phyloP scores from a whole-genome alignment of 768 basidiomycete species.

The Lactarius sp. region DNA sequence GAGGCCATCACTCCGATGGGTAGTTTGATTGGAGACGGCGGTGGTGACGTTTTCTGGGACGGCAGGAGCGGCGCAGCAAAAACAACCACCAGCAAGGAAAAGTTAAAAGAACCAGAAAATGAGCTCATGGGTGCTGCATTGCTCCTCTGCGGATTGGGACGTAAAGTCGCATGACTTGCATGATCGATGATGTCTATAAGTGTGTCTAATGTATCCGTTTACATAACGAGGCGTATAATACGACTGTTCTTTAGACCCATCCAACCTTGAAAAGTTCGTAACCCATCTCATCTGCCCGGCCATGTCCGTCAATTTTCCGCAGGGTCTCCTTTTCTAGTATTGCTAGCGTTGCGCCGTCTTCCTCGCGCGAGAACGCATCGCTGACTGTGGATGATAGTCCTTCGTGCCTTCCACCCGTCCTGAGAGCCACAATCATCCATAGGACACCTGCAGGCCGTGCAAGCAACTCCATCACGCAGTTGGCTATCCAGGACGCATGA shows the following conservation, averaged over 20 bases:
- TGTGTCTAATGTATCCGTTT: constrained; percentile 21
- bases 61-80: not conserved
- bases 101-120: not conserved
- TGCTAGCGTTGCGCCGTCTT: constrained; percentile 33
- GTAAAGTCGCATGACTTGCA: constrained; percentile 38
- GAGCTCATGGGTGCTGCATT: constrained; percentile 21
- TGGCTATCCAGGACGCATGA: constrained; percentile 65
- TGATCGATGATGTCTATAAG: constrained; percentile 29
- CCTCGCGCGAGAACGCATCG: constrained; percentile 41
- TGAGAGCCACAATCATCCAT: constrained; percentile 68
- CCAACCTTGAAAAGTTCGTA: constrained; percentile 69
- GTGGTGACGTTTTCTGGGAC: constrained; percentile 7
- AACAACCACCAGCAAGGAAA: not conserved
- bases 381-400: constrained; percentile 55
- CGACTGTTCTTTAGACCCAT: constrained; percentile 41
- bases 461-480: constrained; percentile 53
- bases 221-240: constrained; percentile 33
- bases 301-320: constrained; percentile 48
- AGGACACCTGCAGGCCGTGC: constrained; percentile 44
- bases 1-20: constrained; percentile 60
- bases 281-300: constrained; percentile 63
- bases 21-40: constrained; percentile 21
- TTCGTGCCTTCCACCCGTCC: constrained; percentile 60
- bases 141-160: constrained; percentile 21
- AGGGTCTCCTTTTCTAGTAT: constrained; percentile 47